Conservation (phyloP, 2,329 filamentous ascomycete genomes). For the Fusarium subtropicale region DNA sequence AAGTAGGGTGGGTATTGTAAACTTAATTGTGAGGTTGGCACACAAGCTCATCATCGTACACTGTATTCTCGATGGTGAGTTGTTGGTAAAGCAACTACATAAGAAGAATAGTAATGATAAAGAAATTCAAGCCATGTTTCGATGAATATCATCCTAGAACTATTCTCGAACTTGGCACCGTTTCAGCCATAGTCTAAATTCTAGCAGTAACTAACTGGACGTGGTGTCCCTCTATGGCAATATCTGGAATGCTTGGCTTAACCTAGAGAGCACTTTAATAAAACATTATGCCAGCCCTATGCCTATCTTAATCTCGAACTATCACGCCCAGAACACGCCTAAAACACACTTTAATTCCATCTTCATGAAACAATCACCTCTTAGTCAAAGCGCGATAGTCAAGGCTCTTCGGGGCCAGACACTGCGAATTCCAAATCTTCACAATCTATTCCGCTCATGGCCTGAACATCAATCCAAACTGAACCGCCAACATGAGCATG, state of each 20-base stretch:
- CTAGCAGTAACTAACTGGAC: not conserved
- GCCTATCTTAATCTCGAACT: not conserved
- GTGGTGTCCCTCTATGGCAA: not conserved
- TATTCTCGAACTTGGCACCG: not conserved
- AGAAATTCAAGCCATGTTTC: not conserved
- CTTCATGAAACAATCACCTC: conserved; percentile 34
- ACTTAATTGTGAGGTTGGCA: not conserved
- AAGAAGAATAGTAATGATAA: not conserved
- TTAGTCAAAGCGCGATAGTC: conserved; percentile 38
- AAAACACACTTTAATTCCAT: not conserved
- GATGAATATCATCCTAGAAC: no score
- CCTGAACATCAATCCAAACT: conserved; percentile 23
- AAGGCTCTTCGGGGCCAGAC: conserved; percentile 45
- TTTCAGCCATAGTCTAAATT: not conserved
- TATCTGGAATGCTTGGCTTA: conserved; percentile 9
- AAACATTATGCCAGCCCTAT: not conserved
- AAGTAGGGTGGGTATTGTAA: not conserved
- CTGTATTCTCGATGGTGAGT: no score
- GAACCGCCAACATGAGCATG: conserved; percentile 40
- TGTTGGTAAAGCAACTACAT: not conserved
- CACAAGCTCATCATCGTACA: not conserved
- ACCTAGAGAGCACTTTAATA: conserved; percentile 19
- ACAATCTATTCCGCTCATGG: conserved; percentile 44
- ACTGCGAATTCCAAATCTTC: conserved; percentile 47
- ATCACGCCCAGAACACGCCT: not conserved